Conservation (phyloP, 1,284 basidiomycete genomes). For the Melampsora medusae region DNA sequence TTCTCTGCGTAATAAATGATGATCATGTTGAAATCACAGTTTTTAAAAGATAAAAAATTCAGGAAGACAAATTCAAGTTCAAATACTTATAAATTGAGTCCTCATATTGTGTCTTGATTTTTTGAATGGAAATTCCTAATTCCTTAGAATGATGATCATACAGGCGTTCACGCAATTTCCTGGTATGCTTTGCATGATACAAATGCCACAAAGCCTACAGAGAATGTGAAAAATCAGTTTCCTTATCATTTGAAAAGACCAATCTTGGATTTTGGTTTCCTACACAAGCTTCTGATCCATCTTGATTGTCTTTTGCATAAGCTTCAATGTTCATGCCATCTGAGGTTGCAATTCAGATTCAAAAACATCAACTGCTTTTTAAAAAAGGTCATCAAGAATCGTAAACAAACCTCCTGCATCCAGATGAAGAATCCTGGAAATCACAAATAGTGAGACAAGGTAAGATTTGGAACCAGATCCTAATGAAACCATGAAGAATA, state of each 20-base stretch:
- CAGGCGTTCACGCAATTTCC: constrained; percentile 48
- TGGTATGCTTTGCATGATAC: constrained; percentile 50
- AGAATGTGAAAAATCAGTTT: too few species aligned
- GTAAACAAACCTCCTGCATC: constrained; percentile 48
- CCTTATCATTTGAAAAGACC: not conserved
- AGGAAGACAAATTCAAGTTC: not conserved
- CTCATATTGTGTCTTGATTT: constrained; percentile 22
- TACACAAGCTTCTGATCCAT: constrained; percentile 43
- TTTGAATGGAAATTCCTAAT: not conserved
- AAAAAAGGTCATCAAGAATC: not conserved
- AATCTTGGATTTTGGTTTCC: not conserved
- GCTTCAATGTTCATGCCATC: constrained; percentile 52
- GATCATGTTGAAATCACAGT: too few species aligned
- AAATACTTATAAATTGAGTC: constrained; percentile 40
- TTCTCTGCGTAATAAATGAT: constrained; percentile 48
- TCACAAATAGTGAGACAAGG: not conserved
- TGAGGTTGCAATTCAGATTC: not conserved
- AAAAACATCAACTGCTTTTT: not conserved
- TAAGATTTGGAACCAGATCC: too few species aligned
- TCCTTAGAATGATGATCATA: constrained; percentile 45
- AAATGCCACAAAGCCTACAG: constrained; percentile 51
- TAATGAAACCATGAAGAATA: too few species aligned
- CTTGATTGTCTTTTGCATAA: constrained; percentile 43
- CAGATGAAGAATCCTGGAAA: constrained; percentile 48
- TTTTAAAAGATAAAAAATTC: too few species aligned